Percentiles rank a stretch among this genome's conserved stretches.
phyloP scores from a whole-genome alignment of 148 eudicot genomes.

The Rhododendron ovatum region DNA sequence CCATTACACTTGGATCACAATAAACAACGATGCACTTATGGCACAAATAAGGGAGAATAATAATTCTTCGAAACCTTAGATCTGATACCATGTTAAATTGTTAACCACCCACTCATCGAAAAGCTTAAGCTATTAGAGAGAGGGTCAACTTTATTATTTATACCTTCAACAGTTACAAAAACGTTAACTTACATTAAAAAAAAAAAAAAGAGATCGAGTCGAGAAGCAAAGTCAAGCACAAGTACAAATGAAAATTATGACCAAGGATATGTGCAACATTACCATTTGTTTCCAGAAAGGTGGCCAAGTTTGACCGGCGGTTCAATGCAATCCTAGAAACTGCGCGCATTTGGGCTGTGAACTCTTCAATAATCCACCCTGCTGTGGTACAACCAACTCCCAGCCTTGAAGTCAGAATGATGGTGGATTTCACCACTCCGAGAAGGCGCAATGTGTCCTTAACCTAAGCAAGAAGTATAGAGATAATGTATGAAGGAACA shows the following conservation, averaged over 20 bases:
- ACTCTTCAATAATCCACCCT: conserved; percentile 92
- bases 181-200: not conserved
- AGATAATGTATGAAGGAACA: not conserved
- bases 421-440: conserved; percentile 83
- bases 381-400: conserved; percentile 75
- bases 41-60: too few relatives aligned
- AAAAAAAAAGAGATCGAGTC: not conserved
- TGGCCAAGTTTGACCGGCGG: conserved; percentile 83
- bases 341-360: conserved; percentile 95
- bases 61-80: too few relatives aligned
- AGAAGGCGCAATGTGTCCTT: conserved; percentile 91
- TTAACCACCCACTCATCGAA: too few relatives aligned
- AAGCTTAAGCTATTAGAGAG: too few relatives aligned
- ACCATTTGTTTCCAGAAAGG: conserved; percentile 87
- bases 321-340: conserved; percentile 95
- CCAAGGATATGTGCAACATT: conserved; percentile 11
- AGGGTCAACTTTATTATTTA: too few relatives aligned
- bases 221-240: not conserved
- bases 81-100: too few relatives aligned
- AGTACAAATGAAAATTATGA: conserved; percentile 7
- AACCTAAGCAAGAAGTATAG: conserved; percentile 45
- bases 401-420: conserved; percentile 65
- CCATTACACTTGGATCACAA: too few relatives aligned
- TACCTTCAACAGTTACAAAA: not conserved
- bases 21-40: too few relatives aligned